These are phyloP conservation scores for Ustilago sp. DNA, from an alignment of 1,284 basidiomycete species.

Conservation along the genomic window DNA sequence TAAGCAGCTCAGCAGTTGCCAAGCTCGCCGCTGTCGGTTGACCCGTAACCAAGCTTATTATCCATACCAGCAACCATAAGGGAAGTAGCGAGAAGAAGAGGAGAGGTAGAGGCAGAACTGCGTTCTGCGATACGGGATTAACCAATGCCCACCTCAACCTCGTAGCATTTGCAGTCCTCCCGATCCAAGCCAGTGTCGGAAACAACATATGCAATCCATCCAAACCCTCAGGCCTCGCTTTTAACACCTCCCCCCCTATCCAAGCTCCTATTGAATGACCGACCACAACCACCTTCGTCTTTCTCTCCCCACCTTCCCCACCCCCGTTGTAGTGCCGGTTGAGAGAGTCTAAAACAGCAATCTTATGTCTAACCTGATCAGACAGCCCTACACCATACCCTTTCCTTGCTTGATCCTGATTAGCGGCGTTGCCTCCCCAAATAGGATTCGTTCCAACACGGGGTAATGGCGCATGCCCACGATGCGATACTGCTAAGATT, in stretches of 20 bases:
- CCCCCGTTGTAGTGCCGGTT: conserved; percentile 21
- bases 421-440: conserved; percentile 26
- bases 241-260: conserved; percentile 47
- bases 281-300: conserved; percentile 47
- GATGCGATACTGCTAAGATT: conserved; percentile 54
- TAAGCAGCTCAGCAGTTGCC: conserved; percentile 50
- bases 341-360: conserved; percentile 46
- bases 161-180: conserved; percentile 50
- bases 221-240: conserved; percentile 31
- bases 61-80: conserved; percentile 29
- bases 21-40: conserved; percentile 29
- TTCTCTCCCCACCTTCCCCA: background rate
- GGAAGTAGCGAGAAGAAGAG: conserved; percentile 53
- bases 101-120: conserved; percentile 41
- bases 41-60: conserved; percentile 34
- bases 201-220: conserved; percentile 57
- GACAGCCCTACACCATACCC: conserved; percentile 38
- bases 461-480: conserved; percentile 54
- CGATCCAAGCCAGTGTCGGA: conserved; percentile 57
- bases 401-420: conserved; percentile 22
- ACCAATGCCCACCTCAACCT: conserved; percentile 28
- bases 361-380: conserved; percentile 58
- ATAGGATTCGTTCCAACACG: conserved; percentile 18
- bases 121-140: conserved; percentile 15
- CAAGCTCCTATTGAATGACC: conserved; percentile 60